phyloP scores from a whole-genome alignment of 1,284 basidiomycete species.

The Pascua guehoae region DNA sequence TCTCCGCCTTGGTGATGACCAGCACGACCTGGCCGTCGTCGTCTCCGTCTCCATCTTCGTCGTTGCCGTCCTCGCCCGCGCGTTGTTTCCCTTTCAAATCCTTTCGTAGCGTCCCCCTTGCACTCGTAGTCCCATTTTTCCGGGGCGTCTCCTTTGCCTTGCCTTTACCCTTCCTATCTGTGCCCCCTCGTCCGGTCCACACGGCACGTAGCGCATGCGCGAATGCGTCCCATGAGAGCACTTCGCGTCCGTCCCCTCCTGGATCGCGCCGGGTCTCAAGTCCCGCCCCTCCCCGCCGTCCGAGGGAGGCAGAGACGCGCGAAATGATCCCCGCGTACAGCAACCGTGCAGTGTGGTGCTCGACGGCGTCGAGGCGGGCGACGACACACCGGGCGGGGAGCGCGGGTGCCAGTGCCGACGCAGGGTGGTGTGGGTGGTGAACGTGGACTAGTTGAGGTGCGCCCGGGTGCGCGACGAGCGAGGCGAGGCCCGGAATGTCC shows the following conservation, averaged over 20 bases:
- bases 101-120: background rate
- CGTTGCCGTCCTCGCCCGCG: constrained; percentile 6
- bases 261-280: constrained; percentile 26
- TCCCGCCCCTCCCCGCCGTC: constrained; percentile 35
- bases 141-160: constrained; percentile 4
- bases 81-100: constrained; percentile 2
- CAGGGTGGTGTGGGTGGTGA: constrained; percentile 59
- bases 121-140: constrained; percentile 12
- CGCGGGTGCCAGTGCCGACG: constrained; percentile 27
- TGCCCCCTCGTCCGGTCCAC: constrained; percentile 24
- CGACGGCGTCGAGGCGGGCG: constrained; percentile 60
- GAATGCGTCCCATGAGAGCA: constrained; percentile 66
- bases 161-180: constrained; percentile 12
- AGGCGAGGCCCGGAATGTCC: constrained; percentile 40
- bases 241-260: constrained; percentile 34
- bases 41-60: constrained; percentile 27
- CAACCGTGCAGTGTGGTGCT: constrained; percentile 63
- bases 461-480: constrained; percentile 53
- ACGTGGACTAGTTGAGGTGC: constrained; percentile 69
- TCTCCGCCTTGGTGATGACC: constrained; percentile 65
- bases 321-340: constrained; percentile 67
- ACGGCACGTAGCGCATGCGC: constrained; percentile 57
- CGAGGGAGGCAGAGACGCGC: constrained; percentile 52
- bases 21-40: constrained; percentile 55
- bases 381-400: constrained; percentile 45